Evolutionary conservation across 2,329 filamentous ascomycete genomes (phyloP), one percentile per base, ranked within the genome.

Genomic region (Talaromyces sp.): DNA sequence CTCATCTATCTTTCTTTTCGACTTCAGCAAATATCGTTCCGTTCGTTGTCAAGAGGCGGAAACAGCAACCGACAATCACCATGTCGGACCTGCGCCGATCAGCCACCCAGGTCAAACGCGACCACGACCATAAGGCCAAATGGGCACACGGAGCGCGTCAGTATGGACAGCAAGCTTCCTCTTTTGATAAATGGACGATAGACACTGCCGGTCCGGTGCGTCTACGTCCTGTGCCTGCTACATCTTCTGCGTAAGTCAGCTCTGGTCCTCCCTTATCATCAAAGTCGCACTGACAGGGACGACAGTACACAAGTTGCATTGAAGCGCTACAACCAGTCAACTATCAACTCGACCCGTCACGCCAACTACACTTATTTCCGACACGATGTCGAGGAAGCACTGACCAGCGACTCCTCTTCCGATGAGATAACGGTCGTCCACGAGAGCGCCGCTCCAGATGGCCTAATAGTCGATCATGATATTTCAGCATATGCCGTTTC

Each of bases 401-500:
- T 74, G 8, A 65, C 66, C 36, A 63, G 58, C 52, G 69, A 69
- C 52, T 70, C 67, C 9, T 73, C 71, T 35, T 62, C 66, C 7
- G 67, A 69, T n/a, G 73, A 73, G 35, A 67, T 69, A 28, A 79
- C 76, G 11, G 75, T 75, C 25, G 41, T 35, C 13, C 45, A 56
- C 45, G 57, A 59, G 28, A 77, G 77, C 57, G 75, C 77, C 62
- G 76, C 75, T 41, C 68, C 77, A 37, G 73, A 76, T 36, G 74
- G 77, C 46, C 67, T 73, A 11, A 76, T 81, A 50, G 75, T 75
- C 35, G 79, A 78, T 36, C 73, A 81, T 60, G 56, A 41, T 2
- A 73, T 80, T 52, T 81, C 82, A 70, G 81, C 78, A 41, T 85
- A 77, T 71, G 81, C 84, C 60, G 76, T 78, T 11, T 65, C 72